These are phyloP conservation scores for Talaromyces rugulosus DNA, from an alignment of 2,329 filamentous ascomycete genomes.

Conservation along the genomic window DNA sequence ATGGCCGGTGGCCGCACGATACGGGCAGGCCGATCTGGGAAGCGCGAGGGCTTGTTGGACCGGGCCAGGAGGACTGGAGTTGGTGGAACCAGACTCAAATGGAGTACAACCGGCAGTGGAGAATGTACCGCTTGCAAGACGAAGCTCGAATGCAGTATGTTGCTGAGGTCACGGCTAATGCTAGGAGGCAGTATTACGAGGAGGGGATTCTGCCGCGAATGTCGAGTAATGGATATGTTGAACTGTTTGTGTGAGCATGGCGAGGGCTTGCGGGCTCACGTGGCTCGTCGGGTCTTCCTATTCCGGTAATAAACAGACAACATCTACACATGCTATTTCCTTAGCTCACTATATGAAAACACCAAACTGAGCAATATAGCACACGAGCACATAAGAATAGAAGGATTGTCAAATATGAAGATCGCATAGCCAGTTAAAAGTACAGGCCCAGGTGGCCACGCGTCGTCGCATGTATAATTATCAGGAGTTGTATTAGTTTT, in stretches of 20 bases:
- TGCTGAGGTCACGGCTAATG: background rate
- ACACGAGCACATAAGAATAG: too few species aligned
- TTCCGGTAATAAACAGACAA: background rate
- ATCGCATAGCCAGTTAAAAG: too few species aligned
- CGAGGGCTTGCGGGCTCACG: background rate
- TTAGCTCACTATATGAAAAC: too few species aligned
- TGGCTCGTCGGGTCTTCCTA: background rate
- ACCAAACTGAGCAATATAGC: too few species aligned
- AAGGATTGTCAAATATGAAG: too few species aligned
- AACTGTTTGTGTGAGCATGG: too few species aligned
- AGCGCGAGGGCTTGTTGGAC: background rate
- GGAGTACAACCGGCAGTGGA: slow-evolving; percentile 5
- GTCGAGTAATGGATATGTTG: too few species aligned
- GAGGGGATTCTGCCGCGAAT: too few species aligned
- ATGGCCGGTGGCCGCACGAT: background rate
- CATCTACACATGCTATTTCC: too few species aligned
- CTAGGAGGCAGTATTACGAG: background rate
- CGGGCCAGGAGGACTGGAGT: background rate
- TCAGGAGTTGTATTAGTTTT: background rate
- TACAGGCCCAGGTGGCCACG: background rate
- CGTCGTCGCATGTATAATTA: background rate
- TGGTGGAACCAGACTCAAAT: background rate
- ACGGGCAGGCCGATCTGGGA: slow-evolving; percentile 1
- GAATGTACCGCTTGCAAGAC: slow-evolving; percentile 4
- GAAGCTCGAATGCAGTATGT: slow-evolving; percentile 2